Base-by-base conservation (phyloP, 495 filamentous ascomycete species). In the Penicillium pancosmium region DNA sequence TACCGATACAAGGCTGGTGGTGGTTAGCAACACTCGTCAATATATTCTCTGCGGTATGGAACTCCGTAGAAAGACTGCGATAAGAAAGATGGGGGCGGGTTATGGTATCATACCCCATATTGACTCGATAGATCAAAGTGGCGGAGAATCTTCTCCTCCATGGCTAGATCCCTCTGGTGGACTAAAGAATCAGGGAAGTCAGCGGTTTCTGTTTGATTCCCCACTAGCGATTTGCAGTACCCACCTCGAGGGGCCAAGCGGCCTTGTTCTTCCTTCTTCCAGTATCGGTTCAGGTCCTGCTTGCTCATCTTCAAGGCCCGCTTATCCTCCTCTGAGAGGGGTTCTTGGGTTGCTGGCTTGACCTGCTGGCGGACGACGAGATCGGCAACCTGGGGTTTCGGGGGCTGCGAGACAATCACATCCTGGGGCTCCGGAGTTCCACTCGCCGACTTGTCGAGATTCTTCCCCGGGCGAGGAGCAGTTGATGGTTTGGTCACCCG, bases 71-170 rank as follows among this genome's bases (percentile, higher is more conserved):
- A n/a, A 40, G 36, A 40, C 1, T n/a, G 36, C 10, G 36, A 13
- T 12, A 13, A n/a, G 11, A 12, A 13, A 9, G 0, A n/a, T 40
- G 36, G 11, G 12, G 11, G 11, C 1, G 36, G 11, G 36, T 12
- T 40, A n/a, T 1, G 27, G 27, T 31, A 46, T 10, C 90, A 72
- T 84, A 96, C 92, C 57, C 94, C 94, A 73, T 90, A 98, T 70
- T 96, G 90, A 59, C 79, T 86, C 51, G 85, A 91, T 41, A 95
- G 84, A 70, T 98, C 94, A 73, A 91, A 98, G 65, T 95, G 88
- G 61, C 93, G 76, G 61, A 93, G 77, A 47, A 96, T 86, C 79
- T 91, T 93, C 81, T 97, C 94, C 43, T 89, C 80, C 10, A 90
- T 62, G 5, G 79, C 77, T 52, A 98, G 68, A 4, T 77, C 88